Evolutionary conservation across 441 rosid species (phyloP), one percentile per base, ranked within the genome.

Genomic region (Populus hybrid): DNA sequence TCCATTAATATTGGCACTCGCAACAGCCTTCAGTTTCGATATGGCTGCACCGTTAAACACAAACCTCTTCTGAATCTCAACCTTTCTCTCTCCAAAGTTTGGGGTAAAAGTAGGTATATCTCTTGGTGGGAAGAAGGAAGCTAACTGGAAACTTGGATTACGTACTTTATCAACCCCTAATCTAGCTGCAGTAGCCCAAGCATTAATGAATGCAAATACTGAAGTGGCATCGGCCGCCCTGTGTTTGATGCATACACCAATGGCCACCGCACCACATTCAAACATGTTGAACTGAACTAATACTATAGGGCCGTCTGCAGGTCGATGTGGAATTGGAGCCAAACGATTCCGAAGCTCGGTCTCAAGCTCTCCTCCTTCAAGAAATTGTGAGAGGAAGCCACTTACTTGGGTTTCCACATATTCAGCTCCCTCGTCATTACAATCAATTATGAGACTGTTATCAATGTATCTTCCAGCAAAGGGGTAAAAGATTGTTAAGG

Each of bases 381-480:
- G 71, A 29, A 28, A 14, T 28, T 68, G 40, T 1, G 38, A 68
- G 21, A 31, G 40, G 20, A n/a, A 28, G 18, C 38, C 21, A 35
- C 38, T 31, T 4, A 68, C 71, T 6, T 68, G 71, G 20, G 42
- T 35, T 68, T 68, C 71, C 21, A 68, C 18, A 29, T 68, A 68
- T 20, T 68, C 71, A 28, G 14, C 42, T 68, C 71, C 71, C 20
- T 68, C n/a, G 71, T 33, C 71, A 31, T 68, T 68, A 31, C 71
- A 68, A 7, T 68, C 24, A 68, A 68, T 1, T 6, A 29, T 5
- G 71, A 31, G 23, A 33, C 18, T 31, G n/a, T 6, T 35, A 2
- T 68, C 38, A 2, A 28, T 16, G 23, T 2, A 28, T 31, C 71
- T 29, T 31, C 42, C 71, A 1, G 71, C 71, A 28, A 31, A 12